Evolutionary conservation across 495 filamentous ascomycete genomes (phyloP).

Genomic region (Friedmanniomyces simplex): DNA sequence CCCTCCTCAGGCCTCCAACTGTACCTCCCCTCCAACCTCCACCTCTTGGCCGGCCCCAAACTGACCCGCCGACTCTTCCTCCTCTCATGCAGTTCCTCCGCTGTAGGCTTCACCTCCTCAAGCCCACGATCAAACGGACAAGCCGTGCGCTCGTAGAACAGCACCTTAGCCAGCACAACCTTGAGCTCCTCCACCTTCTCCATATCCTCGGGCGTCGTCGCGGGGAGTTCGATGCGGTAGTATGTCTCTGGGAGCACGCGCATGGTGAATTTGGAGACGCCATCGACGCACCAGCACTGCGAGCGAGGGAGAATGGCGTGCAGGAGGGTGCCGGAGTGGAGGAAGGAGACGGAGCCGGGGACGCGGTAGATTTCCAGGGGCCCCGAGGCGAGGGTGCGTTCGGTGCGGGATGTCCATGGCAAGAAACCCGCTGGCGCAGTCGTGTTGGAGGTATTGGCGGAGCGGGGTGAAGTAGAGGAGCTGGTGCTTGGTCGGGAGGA

Average conservation of each 20-base stretch:
- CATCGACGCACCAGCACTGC: conserved; percentile 87
- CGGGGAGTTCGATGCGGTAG: conserved; percentile 79
- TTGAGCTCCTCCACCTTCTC: conserved; percentile 54
- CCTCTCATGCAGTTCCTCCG: conserved; percentile 51
- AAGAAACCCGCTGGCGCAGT: conserved; percentile 48
- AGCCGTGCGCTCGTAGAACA: conserved; percentile 76
- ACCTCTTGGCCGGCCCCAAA: conserved; percentile 20
- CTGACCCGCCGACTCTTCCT: conserved; percentile 40
- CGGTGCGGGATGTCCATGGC: conserved; percentile 63
- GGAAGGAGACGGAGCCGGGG: conserved; percentile 69
- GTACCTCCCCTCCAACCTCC: conserved; percentile 45
- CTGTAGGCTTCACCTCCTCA: conserved; percentile 55
- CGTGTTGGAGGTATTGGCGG: conserved; percentile 17
- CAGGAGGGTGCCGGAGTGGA: conserved; percentile 69
- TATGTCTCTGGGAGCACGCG: conserved; percentile 70
- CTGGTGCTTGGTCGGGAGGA: conserved; percentile 11
- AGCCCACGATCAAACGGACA: conserved; percentile 77
- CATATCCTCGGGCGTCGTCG: conserved; percentile 47
- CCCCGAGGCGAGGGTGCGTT: conserved; percentile 72
- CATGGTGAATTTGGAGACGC: conserved; percentile 69
- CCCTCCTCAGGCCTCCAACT: conserved; percentile 32
- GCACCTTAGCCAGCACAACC: conserved; percentile 52
- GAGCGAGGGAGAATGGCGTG: conserved; percentile 79
- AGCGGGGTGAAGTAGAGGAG: conserved; percentile 21
- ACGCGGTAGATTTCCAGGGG: conserved; percentile 71